Base-by-base conservation (phyloP, 2,329 filamentous ascomycete genomes). In the Aspergillus flavus region DNA sequence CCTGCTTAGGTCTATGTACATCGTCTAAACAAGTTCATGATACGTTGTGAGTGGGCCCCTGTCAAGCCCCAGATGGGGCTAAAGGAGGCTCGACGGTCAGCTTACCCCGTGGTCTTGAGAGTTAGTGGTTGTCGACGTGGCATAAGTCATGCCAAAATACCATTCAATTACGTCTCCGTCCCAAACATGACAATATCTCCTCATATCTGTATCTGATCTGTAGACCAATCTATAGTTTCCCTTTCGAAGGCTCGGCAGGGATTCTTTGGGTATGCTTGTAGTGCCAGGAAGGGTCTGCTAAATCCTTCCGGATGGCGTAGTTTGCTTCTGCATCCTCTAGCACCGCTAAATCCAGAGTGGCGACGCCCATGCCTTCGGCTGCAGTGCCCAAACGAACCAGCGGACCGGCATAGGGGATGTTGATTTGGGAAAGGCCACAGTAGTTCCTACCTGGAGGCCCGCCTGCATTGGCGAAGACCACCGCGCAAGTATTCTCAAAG, bases 401-500 rank as follows among this genome's bases (percentile, higher is more conserved):
- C 11, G 43, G 43, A 23, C 43, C 43, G 0, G 43, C 43, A 23
- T 46, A 46, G 1, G 43, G 43, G 11, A 46, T 23, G 11, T 21
- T 46, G 10, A 46, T 46, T 21, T 46, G 43, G 4, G 43, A 46
- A 21, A 26, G 43, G 2, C 43, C 43, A 21, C 43, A 46, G 43
- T 26, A 46, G 11, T 46, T 46, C 11, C 43, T 12, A 3, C 43
- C 43, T 5, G 43, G 43, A 6, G 43, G 43, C 21, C 84, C 84
- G 6, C 83, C 85, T 0, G 82, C 84, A 68, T 86, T 86, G n/a
- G 81, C 81, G 69, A 86, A 87, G 0, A 86, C 73, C 54, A 86
- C 76, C 3, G 82, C 82, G 66, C 84, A 86, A 2, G 84, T 86
- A 66, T 86, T 86, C 68, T 87, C 85, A 73, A 85, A 86, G 39